Conservation (phyloP, 1,284 basidiomycete genomes). For the Malassezia obtusa region DNA sequence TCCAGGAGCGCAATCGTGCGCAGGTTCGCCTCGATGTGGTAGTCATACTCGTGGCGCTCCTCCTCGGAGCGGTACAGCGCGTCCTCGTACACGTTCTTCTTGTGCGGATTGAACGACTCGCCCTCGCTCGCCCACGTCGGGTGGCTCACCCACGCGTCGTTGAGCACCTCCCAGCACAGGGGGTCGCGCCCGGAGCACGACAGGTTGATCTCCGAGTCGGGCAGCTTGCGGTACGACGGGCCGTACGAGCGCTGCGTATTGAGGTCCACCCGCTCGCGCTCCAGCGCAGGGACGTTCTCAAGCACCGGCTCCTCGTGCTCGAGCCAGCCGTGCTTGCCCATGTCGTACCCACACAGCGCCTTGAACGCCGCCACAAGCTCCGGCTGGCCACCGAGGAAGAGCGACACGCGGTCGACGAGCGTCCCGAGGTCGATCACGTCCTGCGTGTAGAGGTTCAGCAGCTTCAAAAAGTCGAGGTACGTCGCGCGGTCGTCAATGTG, state of each 20-base stretch:
- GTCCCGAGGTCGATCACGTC: constrained; percentile 76
- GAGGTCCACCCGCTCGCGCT: constrained; percentile 45
- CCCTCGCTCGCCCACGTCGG: constrained; percentile 95
- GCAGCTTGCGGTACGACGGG: constrained; percentile 84
- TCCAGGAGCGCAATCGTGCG: constrained; percentile 88
- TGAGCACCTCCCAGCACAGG: constrained; percentile 90
- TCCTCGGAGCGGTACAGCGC: constrained; percentile 93
- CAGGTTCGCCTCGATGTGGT: constrained; percentile 82
- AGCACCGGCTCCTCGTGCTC: constrained; percentile 50
- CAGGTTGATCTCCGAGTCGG: constrained; percentile 72
- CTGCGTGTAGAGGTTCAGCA: constrained; percentile 88
- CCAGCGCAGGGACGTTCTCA: constrained; percentile 49
- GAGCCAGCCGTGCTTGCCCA: constrained; percentile 57
- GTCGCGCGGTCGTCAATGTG: constrained; percentile 71
- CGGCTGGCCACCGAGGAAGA: constrained; percentile 66
- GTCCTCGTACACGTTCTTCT: constrained; percentile 95
- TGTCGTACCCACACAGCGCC: constrained; percentile 67
- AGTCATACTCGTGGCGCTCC: constrained; percentile 96
- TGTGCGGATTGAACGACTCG: constrained; percentile 84
- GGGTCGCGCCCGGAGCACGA: constrained; percentile 90
- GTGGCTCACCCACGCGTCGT: constrained; percentile 63
- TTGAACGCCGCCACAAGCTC: constrained; percentile 80
- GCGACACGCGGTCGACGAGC: constrained; percentile 73
- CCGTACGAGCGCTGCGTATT: constrained; percentile 54
- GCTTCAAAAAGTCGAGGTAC: constrained; percentile 91